Evolutionary conservation across 305 asterid genomes (phyloP).

Genomic region (Lippia alba): DNA sequence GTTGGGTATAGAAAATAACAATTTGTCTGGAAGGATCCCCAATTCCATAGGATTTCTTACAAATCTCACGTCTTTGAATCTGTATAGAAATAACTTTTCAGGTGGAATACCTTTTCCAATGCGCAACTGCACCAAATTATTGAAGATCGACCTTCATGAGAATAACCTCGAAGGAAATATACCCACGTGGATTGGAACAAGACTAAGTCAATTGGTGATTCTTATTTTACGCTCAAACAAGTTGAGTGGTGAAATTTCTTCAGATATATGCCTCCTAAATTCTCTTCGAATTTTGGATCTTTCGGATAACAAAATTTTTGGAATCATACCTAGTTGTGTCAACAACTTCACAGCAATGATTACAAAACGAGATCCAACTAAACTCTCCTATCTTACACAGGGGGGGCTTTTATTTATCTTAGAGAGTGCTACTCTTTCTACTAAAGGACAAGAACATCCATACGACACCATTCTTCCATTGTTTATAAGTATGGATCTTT

Average conservation of each 20-base stretch:
- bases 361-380: not conserved
- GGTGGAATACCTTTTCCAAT: not conserved
- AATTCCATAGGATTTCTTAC: no score
- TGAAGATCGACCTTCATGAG: not conserved
- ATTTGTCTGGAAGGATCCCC: no score
- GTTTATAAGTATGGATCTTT: constrained; percentile 37
- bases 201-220: not conserved
- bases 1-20: not conserved
- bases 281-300: constrained; percentile 48
- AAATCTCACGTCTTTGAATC: no score
- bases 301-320: constrained; percentile 37
- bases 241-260: constrained; percentile 38
- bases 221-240: constrained; percentile 37
- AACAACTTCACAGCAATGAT: constrained; percentile 44
- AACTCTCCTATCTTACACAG: no score
- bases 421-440: constrained; percentile 8
- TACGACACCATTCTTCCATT: constrained; percentile 33
- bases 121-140: not conserved
- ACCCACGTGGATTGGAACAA: not conserved
- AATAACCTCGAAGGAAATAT: not conserved
- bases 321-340: constrained; percentile 42
- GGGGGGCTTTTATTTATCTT: no score
- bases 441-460: constrained; percentile 25
- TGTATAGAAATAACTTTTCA: not conserved
- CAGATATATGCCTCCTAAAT: constrained; percentile 8